Evolutionary conservation across 345 rosid genomes (phyloP).

Genomic region (Hibiscus tridactylites): DNA sequence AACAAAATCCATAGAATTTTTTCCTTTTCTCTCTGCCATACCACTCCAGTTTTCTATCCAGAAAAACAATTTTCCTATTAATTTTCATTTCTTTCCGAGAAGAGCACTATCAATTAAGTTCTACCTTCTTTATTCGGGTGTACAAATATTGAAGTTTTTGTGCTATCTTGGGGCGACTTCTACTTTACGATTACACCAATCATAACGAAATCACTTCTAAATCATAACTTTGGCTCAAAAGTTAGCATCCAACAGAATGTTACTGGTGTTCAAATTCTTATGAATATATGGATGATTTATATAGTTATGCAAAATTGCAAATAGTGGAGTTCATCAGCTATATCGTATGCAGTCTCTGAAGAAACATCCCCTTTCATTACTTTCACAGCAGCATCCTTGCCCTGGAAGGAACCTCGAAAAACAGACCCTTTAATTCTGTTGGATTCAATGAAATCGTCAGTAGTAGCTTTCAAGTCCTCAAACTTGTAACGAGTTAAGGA

Average conservation of each 20-base stretch:
- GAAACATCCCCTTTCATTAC: conserved; percentile 78
- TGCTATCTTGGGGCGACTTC: too few species aligned
- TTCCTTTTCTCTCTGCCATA: too few species aligned
- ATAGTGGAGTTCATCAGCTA: conserved; percentile 74
- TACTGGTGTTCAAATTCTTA: conserved; percentile 74
- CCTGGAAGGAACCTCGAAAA: conserved; percentile 54
- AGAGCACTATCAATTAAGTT: too few species aligned
- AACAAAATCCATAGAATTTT: too few species aligned
- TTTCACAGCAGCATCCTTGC: conserved; percentile 71
- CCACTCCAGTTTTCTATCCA: too few species aligned
- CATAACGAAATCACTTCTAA: too few species aligned
- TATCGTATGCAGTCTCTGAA: conserved; percentile 52
- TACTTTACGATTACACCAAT: too few species aligned
- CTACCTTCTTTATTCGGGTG: too few species aligned
- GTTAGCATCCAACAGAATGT: conserved; percentile 62
- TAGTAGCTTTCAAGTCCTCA: conserved; percentile 49
- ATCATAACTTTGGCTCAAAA: conserved; percentile 65
- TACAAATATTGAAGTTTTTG: too few species aligned
- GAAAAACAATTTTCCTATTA: too few species aligned
- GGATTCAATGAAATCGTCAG: conserved; percentile 45
- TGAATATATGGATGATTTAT: conserved; percentile 70
- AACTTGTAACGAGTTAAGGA: conserved; percentile 56
- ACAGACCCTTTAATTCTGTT: conserved; percentile 62
- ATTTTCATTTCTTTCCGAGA: too few species aligned
- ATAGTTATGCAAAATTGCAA: conserved; percentile 74